A percentile compares a stretch with the other conserved stretches of the same genome.
phyloP scores from a whole-genome alignment of 192 early-diverging fungal species.

The Umbelopsis vinacea region DNA sequence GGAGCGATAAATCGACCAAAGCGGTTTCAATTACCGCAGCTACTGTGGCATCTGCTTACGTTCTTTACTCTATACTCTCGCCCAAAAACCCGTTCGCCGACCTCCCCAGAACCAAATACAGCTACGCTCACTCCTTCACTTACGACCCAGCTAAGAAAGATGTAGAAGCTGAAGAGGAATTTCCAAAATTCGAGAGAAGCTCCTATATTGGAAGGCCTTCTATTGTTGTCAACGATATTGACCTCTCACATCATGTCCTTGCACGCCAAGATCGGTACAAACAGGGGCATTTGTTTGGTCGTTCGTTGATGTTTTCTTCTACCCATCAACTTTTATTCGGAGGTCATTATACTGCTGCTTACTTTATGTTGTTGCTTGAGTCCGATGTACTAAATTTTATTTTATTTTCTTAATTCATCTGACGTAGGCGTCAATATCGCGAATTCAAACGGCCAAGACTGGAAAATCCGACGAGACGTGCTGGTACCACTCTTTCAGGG shows the following conservation, averaged over 20 bases:
- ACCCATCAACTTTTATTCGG: neutral
- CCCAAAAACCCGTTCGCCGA: neutral
- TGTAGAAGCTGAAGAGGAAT: neutral
- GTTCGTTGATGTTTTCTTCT: neutral
- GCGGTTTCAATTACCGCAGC: neutral
- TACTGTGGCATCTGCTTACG: neutral
- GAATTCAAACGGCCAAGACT: conserved; percentile 10
- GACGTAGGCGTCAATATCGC: neutral
- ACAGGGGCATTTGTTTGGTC: neutral
- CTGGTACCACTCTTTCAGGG: conserved; percentile 24
- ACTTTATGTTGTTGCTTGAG: too few species aligned
- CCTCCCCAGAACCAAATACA: neutral
- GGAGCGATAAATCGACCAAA: neutral
- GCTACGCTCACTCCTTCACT: neutral
- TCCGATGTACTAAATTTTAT: too few species aligned
- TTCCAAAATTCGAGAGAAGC: neutral
- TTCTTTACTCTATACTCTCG: neutral
- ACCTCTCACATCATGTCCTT: neutral
- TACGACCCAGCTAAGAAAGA: neutral
- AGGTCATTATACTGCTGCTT: neutral
- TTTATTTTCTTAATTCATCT: too few species aligned
- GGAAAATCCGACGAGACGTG: conserved; percentile 15
- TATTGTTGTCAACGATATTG: neutral
- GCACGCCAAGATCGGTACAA: neutral
- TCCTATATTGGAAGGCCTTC: neutral